Evolutionary conservation across 2,329 filamentous ascomycete genomes (phyloP), one percentile per base, ranked within the genome.

Genomic region (Phaeophleospora eucalypticola): DNA sequence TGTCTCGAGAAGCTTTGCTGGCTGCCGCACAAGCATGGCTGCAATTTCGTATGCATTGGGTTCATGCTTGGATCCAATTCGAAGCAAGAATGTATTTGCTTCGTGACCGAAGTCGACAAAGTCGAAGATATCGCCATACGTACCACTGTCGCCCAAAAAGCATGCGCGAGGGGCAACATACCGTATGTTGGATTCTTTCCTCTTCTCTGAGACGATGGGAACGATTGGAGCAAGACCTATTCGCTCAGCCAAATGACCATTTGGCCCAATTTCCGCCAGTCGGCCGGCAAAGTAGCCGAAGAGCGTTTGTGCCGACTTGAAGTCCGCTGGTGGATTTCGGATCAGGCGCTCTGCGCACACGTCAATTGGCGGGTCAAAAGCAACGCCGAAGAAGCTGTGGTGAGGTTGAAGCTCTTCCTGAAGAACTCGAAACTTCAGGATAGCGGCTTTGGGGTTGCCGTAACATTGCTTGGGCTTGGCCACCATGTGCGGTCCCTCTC

Each of bases 51-150:
- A 66, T 58, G 87, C 93, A 2, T 86, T 94, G 3, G 93, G 93
- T 66, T 98, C 91, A 53, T 81, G 83, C 68, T 95, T 96, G 2
- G 89, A 91, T 8, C 93, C 93, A 54, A 90, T 88, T 52, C 87
- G 87, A 58, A 89, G 80, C 15, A 98, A 71, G 61, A 98, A 98
- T 0, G 86, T 76, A 60, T 97, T 97, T 2, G 88, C 91, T 63
- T 91, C 83, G 27, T 77, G 72, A 0, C 91, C 89, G 70, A 96
- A 98, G 64, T 97, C 87, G 12, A 97, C 90, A 67, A 96, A 98
- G 64, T 97, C 89, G 57, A 98, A 95, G 24, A 98, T 94, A 24
- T 95, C 87, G 9, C 82, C 86, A 60, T 94, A 98, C 56, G 83
- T 77, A 45, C 80, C 72, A 43, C 78, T 75, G 27, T 78, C 75